phyloP scores from a whole-genome alignment of 176 grass and related monocot species.

The Carex scoparia region DNA sequence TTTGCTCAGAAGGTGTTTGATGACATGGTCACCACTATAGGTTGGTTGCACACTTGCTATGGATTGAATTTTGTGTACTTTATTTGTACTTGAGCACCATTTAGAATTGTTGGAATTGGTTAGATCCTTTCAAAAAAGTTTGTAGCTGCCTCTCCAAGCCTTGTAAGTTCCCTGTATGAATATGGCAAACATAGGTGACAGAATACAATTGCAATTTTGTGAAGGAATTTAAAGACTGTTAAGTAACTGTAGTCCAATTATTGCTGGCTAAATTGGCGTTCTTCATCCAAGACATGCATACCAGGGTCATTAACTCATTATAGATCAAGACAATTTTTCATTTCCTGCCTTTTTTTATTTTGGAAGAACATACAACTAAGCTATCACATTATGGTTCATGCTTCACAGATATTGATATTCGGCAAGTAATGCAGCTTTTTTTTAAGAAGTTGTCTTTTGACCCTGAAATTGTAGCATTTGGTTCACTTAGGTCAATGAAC shows the following conservation, averaged over 20 bases:
- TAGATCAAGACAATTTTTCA: not conserved
- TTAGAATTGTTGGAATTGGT: not conserved
- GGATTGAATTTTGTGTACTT: not conserved
- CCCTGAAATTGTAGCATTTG: not conserved
- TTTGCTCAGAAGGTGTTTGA: slow-evolving; percentile 69
- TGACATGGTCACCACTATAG: slow-evolving; percentile 52
- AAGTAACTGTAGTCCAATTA: not conserved
- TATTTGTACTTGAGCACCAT: not conserved
- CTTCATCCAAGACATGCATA: not conserved
- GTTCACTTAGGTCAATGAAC: not conserved
- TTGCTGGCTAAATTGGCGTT: not conserved
- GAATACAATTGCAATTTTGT: not conserved
- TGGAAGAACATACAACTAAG: not conserved
- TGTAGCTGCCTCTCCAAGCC: not conserved
- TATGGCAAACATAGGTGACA: not conserved
- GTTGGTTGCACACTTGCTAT: not conserved
- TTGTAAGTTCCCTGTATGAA: not conserved
- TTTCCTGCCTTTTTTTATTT: not conserved
- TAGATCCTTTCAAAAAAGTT: not conserved
- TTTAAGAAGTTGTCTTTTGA: not conserved
- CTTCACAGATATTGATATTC: not conserved
- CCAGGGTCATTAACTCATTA: not conserved
- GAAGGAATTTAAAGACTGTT: not conserved
- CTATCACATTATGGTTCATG: not conserved
- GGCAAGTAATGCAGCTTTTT: not conserved